Conservation (phyloP, 2,329 filamentous ascomycete species). For the Beauveria scarabaeidicola region DNA sequence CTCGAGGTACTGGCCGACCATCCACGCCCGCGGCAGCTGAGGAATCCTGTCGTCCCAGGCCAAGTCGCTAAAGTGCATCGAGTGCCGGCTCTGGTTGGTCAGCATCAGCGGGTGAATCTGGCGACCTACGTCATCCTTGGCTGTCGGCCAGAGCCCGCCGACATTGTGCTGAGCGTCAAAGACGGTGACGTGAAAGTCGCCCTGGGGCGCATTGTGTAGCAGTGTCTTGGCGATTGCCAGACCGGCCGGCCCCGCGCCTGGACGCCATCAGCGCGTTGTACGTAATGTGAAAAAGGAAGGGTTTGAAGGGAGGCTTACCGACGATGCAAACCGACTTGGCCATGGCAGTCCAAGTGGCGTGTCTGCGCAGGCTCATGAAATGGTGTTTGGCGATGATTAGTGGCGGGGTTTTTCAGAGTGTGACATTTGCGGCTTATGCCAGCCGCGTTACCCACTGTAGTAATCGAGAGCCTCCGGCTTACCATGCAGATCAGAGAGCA, state of each 20-base stretch:
- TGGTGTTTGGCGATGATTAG: background rate
- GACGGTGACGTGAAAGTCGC: conserved; percentile 57
- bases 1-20: conserved; percentile 65
- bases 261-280: background rate
- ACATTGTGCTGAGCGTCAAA: conserved; percentile 59
- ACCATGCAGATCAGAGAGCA: too few species aligned
- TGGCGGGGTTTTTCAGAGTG: background rate
- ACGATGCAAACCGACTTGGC: conserved; percentile 33
- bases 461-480: background rate
- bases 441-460: background rate
- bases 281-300: background rate
- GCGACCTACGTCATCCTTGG: conserved; percentile 38
- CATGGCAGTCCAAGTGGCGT: conserved; percentile 20
- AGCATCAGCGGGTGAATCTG: conserved; percentile 59
- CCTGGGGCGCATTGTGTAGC: conserved; percentile 46
- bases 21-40: conserved; percentile 67
- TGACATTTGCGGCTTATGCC: background rate
- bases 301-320: conserved; percentile 18
- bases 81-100: conserved; percentile 70
- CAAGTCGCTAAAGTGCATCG: conserved; percentile 63
- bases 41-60: conserved; percentile 56
- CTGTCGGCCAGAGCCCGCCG: conserved; percentile 69
- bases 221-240: conserved; percentile 66
- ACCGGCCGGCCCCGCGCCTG: conserved; percentile 61
- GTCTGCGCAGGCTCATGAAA: conserved; percentile 8